Conservation (phyloP, 768 basidiomycete genomes). For the Lactifluus subvellereus region DNA sequence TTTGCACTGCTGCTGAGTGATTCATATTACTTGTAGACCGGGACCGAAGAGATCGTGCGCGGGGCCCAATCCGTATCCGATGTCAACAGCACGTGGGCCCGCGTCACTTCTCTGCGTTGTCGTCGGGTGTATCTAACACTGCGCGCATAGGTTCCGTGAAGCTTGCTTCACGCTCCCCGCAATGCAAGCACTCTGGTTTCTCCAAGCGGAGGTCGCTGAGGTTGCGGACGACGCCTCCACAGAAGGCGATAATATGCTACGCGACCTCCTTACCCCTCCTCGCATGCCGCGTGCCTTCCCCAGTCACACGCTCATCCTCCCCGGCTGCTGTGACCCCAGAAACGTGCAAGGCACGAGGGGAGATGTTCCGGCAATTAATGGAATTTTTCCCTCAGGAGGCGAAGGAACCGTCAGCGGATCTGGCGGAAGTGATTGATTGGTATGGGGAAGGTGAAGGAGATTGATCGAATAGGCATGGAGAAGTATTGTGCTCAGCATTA, state of each 20-base stretch:
- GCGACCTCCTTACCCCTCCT: constrained; percentile 59
- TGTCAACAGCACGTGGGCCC: constrained; percentile 55
- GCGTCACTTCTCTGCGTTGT: not conserved
- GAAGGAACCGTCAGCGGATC: constrained; percentile 60
- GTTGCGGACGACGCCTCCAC: constrained; percentile 65
- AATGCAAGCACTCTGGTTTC: constrained; percentile 60
- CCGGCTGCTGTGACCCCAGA: constrained; percentile 34
- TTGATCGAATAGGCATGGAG: not conserved
- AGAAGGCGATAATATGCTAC: constrained; percentile 60
- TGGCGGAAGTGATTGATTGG: constrained; percentile 56
- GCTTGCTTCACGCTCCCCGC: constrained; percentile 61
- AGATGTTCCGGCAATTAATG: constrained; percentile 61
- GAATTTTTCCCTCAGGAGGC: constrained; percentile 52
- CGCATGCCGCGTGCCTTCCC: constrained; percentile 30
- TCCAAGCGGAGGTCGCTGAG: constrained; percentile 61
- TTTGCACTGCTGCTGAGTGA: not conserved
- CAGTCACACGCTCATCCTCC: not conserved
- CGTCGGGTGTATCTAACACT: not conserved
- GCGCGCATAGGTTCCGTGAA: constrained; percentile 61
- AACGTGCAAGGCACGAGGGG: constrained; percentile 57
- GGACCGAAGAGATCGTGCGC: constrained; percentile 57
- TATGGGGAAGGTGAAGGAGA: constrained; percentile 23
- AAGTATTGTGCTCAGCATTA: too few relatives aligned
- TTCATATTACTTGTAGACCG: constrained; percentile 39
- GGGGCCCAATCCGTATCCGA: constrained; percentile 57